Evolutionary conservation across 345 rosid genomes (phyloP).

Genomic region (Populus ilicifolia): DNA sequence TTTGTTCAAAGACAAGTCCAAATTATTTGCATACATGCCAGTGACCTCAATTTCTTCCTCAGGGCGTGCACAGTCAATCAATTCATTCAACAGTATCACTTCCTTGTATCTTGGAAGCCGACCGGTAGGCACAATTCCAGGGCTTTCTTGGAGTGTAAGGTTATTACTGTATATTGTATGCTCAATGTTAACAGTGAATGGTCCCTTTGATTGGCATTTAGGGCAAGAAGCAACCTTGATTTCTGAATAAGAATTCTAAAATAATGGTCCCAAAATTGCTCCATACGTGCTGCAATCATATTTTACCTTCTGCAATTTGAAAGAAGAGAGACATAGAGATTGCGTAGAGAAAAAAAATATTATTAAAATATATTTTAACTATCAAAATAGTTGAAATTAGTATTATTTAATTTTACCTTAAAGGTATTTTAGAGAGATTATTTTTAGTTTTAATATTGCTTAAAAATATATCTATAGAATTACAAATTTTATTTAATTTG

Average conservation of each 20-base stretch:
- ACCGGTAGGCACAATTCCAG: constrained; percentile 97
- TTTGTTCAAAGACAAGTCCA: constrained; percentile 87
- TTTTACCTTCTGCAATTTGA: constrained; percentile 90
- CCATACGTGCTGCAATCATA: constrained; percentile 97
- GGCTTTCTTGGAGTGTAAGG: constrained; percentile 95
- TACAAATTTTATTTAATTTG: no score
- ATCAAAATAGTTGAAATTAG: no score
- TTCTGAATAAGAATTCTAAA: constrained; percentile 94
- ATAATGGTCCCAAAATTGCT: constrained; percentile 82
- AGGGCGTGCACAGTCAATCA: constrained; percentile 95
- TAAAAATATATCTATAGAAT: no score
- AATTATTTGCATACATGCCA: constrained; percentile 85
- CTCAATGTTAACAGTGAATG: constrained; percentile 88
- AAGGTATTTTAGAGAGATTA: no score
- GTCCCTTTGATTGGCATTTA: constrained; percentile 95
- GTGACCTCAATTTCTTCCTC: constrained; percentile 98
- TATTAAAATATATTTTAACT: no score
- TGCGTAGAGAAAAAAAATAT: rapidly evolving
- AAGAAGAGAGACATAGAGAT: constrained; percentile 41
- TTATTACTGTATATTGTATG: constrained; percentile 95
- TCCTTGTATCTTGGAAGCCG: constrained; percentile 98
- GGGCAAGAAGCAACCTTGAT: constrained; percentile 98
- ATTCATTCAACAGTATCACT: constrained; percentile 86
- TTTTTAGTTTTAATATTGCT: no score
- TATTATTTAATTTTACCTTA: no score